Base-by-base conservation (phyloP, 768 basidiomycete genomes). In the Pleurotus eryngii region DNA sequence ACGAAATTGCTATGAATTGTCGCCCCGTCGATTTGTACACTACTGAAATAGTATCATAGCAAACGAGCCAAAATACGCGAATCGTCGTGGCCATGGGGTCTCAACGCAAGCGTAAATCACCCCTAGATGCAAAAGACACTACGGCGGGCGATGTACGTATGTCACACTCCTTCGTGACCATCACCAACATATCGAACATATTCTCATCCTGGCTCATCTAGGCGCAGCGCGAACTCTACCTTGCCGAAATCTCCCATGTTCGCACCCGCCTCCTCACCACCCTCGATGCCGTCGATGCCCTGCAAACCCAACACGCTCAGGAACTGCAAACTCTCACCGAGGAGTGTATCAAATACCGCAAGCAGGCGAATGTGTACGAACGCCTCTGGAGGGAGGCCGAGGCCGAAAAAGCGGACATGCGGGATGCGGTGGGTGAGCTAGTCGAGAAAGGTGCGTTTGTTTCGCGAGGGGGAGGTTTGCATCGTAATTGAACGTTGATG, bases 381-480 rank as follows among this genome's bases (percentile, higher is more conserved):
- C 37, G 53, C 5, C 20, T 22, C 3, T 27, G 61, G 26, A 59
- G 38, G 14, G 57, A 27, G 7, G 43, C 56, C 12, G 61, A 85
- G 65, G 62, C 65, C 2, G 82, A 86, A 60, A 71, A 68, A 56
- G 81, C 85, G 63, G 80, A 83, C 55, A 62, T 85, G 63, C 73
- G 78, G 60, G 81, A 83, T 43, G 80, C 77, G 5, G 81, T 87
- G 1, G 61, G 74, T 49, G 67, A 76, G 50, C 64, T 87, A 40
- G 75, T 83, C n/a, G 75, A 83, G 66, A 84, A 82, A 81, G 81
- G 86, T 86, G 61, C 40, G 81, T 71, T 17, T 22, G 15, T 35
- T 26, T 39, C 27, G 17, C 3, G n/a, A 24, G 7, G n/a, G n/a
- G 20, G 43, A 27, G 26, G 30, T 24, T 6, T 17, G 38, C 38